Base-by-base conservation (phyloP, 441 rosid species). In the Biscutella laevigata region DNA sequence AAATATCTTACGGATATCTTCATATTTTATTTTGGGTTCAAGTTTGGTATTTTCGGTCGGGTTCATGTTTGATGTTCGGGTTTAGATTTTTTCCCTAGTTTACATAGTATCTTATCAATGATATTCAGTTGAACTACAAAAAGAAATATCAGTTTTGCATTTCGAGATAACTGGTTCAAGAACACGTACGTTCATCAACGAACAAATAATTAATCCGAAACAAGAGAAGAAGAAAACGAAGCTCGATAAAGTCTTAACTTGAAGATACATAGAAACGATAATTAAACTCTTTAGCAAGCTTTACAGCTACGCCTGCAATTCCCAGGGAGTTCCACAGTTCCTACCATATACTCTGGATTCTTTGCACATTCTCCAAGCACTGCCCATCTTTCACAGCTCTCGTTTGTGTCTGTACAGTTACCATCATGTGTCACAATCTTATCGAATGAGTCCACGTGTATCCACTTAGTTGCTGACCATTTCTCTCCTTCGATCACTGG, bases 391-490 rank as follows among this genome's bases (percentile, higher is more conserved):
- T 81, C 92, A 17, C 98, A 90, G 63, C 91, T 81, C 27, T 68
- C 81, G 12, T 83, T 86, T 49, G 28, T 4, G 60, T 89, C 95
- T 0, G 77, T 67, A 70, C 95, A 89, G 77, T 52, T 80, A 54
- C 88, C 88, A 2, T 63, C 75, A 7, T 53, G 72, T 3, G 65
- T 63, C 45, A 83, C 7, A 7, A 59, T 63, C 75, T 80, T 82
- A 52, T 84, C 94, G 14, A 86, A 89, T 5, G 95, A 83, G 70
- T 87, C 86, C 11, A 83, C 96, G 29, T 91, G 98, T 54, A 91
- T 77, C 96, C 98, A 91, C 71, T 91, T 91, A 0, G 98, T 91
- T 2, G 98, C 98, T 2, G 95, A 90, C 97, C 97, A 86, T 77
- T 90, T 90, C 83, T 90, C 97, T 7, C 97, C 95, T 63, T 87